phyloP scores from a whole-genome alignment of 345 rosid genomes.

The Populus tremula region DNA sequence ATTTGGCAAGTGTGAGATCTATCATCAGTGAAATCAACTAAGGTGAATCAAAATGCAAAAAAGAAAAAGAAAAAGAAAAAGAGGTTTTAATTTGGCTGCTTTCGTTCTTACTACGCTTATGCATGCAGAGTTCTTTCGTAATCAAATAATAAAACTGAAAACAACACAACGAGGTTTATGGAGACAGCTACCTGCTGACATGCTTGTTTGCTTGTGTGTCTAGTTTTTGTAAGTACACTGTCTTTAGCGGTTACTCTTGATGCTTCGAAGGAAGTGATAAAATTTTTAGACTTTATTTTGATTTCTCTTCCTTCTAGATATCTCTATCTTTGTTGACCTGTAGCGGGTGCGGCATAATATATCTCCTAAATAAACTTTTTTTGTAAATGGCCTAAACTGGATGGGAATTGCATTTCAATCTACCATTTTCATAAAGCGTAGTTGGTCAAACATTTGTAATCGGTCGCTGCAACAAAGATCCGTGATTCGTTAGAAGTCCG shows the following conservation, averaged over 20 bases:
- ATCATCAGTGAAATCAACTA: neutral
- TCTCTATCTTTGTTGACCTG: slow-evolving; percentile 15
- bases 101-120: neutral
- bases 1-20: slow-evolving; percentile 46
- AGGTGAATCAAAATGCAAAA: neutral
- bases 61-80: no score
- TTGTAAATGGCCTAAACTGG: no score
- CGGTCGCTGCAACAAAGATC: no score
- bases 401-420: no score
- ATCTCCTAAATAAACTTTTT: no score
- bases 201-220: neutral
- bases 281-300: neutral
- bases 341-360: slow-evolving; percentile 8
- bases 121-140: neutral
- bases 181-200: neutral
- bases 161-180: neutral
- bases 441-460: no score
- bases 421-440: no score
- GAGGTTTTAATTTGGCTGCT: no score
- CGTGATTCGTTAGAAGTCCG: no score
- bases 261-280: neutral
- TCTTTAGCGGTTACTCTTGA: neutral
- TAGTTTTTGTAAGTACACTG: neutral
- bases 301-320: neutral
- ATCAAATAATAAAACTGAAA: neutral